These are phyloP conservation scores for Metarhizium sp. DNA, from an alignment of 2,329 filamentous ascomycete species.

Conservation along the genomic window DNA sequence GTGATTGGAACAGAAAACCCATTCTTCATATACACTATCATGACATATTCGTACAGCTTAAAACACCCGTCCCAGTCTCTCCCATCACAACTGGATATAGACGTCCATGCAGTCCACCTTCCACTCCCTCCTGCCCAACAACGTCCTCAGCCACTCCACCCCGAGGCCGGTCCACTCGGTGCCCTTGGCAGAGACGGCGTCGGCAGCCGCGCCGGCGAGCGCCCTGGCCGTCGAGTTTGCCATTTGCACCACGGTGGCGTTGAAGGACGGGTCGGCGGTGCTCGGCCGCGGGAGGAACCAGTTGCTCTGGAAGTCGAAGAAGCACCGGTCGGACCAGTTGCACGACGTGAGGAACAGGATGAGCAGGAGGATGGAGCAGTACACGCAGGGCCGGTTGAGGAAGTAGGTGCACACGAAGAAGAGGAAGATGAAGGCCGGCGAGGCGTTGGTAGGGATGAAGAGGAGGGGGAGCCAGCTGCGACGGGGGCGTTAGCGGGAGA, in stretches of 20 bases:
- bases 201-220: slow-evolving; percentile 56
- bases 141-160: slow-evolving; percentile 75
- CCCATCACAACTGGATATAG: slow-evolving; percentile 53
- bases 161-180: slow-evolving; percentile 68
- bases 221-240: slow-evolving; percentile 63
- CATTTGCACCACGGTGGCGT: slow-evolving; percentile 41
- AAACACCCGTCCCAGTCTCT: too few species aligned
- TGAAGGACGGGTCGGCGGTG: slow-evolving; percentile 28
- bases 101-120: slow-evolving; percentile 86
- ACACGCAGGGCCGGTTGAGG: slow-evolving; percentile 92
- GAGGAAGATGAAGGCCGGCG: slow-evolving; percentile 75
- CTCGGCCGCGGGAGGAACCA: slow-evolving; percentile 78
- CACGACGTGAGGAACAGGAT: slow-evolving; percentile 90
- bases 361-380: slow-evolving; percentile 91
- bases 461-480: slow-evolving; percentile 75
- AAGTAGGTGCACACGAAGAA: slow-evolving; percentile 93
- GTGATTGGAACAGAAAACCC: neutral
- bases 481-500: neutral
- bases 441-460: slow-evolving; percentile 80
- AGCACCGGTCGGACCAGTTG: slow-evolving; percentile 81
- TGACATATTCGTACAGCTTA: neutral
- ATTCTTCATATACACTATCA: neutral
- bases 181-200: slow-evolving; percentile 45
- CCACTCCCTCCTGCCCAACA: slow-evolving; percentile 80
- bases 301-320: slow-evolving; percentile 85